These are phyloP conservation scores for Neurospora terricola DNA, from an alignment of 495 filamentous ascomycete species.

Conservation along the genomic window DNA sequence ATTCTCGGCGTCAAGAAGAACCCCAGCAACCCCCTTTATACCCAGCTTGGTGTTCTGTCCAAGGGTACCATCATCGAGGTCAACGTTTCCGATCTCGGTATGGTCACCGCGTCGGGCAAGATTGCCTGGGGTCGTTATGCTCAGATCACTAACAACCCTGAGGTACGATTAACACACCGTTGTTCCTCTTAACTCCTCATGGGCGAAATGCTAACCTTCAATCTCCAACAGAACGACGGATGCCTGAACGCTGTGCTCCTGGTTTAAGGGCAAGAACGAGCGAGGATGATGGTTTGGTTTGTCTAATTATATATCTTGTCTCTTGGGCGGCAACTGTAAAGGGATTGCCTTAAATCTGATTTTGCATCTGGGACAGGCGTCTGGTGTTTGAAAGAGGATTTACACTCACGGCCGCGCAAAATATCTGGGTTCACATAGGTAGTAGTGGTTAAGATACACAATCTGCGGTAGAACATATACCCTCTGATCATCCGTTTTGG, in stretches of 20 bases:
- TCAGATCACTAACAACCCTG: conserved; percentile 58
- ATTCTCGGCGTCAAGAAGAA: conserved; percentile 98
- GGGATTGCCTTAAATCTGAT: not conserved
- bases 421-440: not conserved
- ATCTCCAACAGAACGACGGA: conserved; percentile 25
- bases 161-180: conserved; percentile 23
- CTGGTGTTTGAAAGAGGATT: conserved; percentile 16
- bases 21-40: conserved; percentile 85
- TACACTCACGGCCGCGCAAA: conserved; percentile 1
- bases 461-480: not conserved
- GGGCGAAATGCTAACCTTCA: not conserved
- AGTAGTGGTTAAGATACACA: not conserved
- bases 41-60: conserved; percentile 85
- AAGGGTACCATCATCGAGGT: conserved; percentile 95
- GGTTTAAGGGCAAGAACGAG: conserved; percentile 16
- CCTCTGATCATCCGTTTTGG: not conserved
- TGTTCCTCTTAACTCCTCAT: not conserved
- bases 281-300: not conserved
- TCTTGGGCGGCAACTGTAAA: not conserved
- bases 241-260: conserved; percentile 36
- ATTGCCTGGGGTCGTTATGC: conserved; percentile 80
- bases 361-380: conserved; percentile 18
- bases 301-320: not conserved
- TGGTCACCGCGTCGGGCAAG: conserved; percentile 89
- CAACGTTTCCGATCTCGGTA: conserved; percentile 85